These are phyloP conservation scores for Saccharomycopsis sp. DNA, from an alignment of 805 yeast genomes.

Conservation along the genomic window DNA sequence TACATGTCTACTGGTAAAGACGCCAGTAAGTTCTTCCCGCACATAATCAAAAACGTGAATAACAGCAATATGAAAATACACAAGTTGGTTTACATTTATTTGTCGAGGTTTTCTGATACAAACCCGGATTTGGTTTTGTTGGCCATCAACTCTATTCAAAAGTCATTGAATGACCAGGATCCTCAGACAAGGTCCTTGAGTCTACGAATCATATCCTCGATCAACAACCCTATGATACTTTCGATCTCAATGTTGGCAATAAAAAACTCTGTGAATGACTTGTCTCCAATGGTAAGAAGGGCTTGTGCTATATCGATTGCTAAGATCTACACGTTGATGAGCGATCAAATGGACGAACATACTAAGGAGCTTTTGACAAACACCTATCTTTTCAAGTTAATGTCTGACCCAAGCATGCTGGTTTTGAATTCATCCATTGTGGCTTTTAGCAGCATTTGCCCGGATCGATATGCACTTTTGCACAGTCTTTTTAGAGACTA, in stretches of 20 bases:
- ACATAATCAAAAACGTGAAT: slow-evolving; percentile 80
- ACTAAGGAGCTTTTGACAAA: slow-evolving; percentile 7
- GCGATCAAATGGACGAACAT: slow-evolving; percentile 4
- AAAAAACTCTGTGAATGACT: slow-evolving; percentile 58
- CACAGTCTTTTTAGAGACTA: slow-evolving; percentile 63
- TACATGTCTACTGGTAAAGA: slow-evolving; percentile 37
- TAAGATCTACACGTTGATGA: slow-evolving; percentile 33
- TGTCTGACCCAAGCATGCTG: slow-evolving; percentile 54
- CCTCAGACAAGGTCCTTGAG: slow-evolving; percentile 65
- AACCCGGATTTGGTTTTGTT: slow-evolving; percentile 88
- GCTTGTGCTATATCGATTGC: slow-evolving; percentile 72
- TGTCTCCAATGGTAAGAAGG: slow-evolving; percentile 67
- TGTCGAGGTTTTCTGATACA: slow-evolving; percentile 43
- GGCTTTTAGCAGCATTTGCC: slow-evolving; percentile 43
- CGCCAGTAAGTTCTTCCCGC: slow-evolving; percentile 55
- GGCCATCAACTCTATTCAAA: slow-evolving; percentile 87
- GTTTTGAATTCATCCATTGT: slow-evolving; percentile 68
- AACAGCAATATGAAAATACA: slow-evolving; percentile 56
- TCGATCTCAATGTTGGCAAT: slow-evolving; percentile 72
- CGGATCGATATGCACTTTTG: slow-evolving; percentile 50
- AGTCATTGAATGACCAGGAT: slow-evolving; percentile 59
- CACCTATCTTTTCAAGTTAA: slow-evolving; percentile 40
- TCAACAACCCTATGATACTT: slow-evolving; percentile 68
- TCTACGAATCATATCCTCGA: slow-evolving; percentile 73
- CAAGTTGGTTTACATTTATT: slow-evolving; percentile 57